Evolutionary conservation across 2,329 filamentous ascomycete species (phyloP), one percentile per base, ranked within the genome.

Genomic region (Arthrocladium fulminans): DNA sequence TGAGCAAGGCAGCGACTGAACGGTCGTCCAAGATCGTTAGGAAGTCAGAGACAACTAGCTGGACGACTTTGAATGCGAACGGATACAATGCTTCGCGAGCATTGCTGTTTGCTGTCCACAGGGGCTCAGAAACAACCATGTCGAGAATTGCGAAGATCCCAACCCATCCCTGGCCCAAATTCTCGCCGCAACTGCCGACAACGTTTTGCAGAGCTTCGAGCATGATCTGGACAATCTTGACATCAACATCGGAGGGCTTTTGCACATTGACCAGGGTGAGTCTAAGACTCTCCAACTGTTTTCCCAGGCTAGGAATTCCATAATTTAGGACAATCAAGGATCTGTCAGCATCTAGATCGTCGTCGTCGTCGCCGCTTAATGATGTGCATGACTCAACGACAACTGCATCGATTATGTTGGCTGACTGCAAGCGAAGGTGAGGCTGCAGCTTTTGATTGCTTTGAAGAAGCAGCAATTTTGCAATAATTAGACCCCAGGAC

Each of bases 1-100:
- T 85, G 52, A 97, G 81, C 13, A 98, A 76, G 50, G 83, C 79
- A 51, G 82, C 75, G 65, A 84, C 86, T 69, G 77, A 96, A 43
- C 73, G 77, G 63, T 79, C 80, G 39, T 79, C 85, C 49, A 82
- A 75, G 5, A 85, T 81, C 12, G 81, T 75, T 27, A 98, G 69
- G 60, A 98, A 98, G 65, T 98, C 92, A 0, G 92, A 96, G 64
- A 89, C 94, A 39, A 98, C 84, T 2, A 98, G 79, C 63, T 97
- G 88, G 10, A 94, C 72, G 2, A 89, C 94, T 54, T 80, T 84
- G 64, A 98, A 98, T 0, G 90, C 86, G 13, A 87, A 84, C 52
- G 88, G 79, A 88, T 27, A 39, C 10, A 47, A 20, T 27, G 44
- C 20, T 44, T 42, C 32, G 25, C 20, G 4, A 17, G 27, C 32